Conservation (phyloP, 352 stramenopile genomes). For the Phytophthora sp. region DNA sequence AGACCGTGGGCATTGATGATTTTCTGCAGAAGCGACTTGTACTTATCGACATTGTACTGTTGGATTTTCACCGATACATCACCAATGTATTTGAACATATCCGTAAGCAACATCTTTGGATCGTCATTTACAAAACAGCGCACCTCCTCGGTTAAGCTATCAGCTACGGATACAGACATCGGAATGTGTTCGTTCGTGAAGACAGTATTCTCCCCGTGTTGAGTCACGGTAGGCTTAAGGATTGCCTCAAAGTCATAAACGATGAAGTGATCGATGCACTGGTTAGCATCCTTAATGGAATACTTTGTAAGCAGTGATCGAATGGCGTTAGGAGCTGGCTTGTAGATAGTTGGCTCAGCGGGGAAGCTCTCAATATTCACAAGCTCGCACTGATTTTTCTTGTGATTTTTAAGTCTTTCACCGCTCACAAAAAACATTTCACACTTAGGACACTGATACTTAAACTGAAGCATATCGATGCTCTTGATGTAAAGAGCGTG, state of each 20-base stretch:
- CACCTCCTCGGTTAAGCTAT: background rate
- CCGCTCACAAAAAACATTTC: background rate
- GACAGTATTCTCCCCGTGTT: too few species aligned
- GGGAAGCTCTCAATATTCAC: background rate
- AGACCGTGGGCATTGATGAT: background rate
- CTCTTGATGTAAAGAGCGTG: too few species aligned
- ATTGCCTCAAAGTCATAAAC: too few species aligned
- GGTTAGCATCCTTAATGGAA: background rate
- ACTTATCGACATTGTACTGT: constrained; percentile 1
- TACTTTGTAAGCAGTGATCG: background rate
- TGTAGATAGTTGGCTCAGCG: background rate
- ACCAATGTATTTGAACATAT: constrained; percentile 1
- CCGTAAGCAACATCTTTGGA: background rate
- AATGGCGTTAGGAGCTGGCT: background rate
- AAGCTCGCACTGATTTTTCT: background rate
- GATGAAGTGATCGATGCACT: too few species aligned
- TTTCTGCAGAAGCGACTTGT: background rate
- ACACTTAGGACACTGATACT: background rate
- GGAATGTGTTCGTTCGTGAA: background rate
- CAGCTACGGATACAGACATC: background rate
- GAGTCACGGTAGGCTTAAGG: too few species aligned
- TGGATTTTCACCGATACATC: background rate
- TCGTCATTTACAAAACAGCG: background rate
- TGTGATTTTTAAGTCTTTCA: background rate
- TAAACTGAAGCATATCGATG: background rate